These are phyloP conservation scores for Tetrahymena elliotti DNA, from an alignment of 73 alveolate genomes.

Conservation along the genomic window DNA sequence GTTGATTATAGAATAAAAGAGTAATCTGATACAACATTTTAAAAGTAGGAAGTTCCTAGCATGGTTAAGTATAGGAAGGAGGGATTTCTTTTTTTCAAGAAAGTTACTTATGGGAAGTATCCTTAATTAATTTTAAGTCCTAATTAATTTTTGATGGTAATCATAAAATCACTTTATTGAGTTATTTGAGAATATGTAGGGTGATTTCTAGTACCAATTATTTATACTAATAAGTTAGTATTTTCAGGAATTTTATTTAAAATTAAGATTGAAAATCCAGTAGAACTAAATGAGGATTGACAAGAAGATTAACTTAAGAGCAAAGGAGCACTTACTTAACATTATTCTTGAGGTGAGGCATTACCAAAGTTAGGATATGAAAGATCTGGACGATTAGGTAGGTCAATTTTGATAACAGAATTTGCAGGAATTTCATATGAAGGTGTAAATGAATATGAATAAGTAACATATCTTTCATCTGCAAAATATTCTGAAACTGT, in stretches of 20 bases:
- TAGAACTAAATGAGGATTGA: not conserved
- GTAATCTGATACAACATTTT: not conserved
- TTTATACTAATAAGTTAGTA: not conserved
- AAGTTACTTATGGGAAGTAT: not conserved
- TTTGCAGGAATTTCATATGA: constrained; percentile 19
- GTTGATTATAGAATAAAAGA: not conserved
- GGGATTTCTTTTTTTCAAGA: not conserved
- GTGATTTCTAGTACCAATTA: constrained; percentile 12
- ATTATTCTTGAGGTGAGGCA: constrained; percentile 11
- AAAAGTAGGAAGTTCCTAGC: not conserved
- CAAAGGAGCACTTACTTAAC: not conserved
- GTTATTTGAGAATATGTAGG: not conserved
- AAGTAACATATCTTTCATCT: constrained; percentile 13
- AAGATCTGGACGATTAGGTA: constrained; percentile 12
- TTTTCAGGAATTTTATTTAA: not conserved
- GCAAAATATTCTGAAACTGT: constrained; percentile 13
- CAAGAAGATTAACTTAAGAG: not conserved
- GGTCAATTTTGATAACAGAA: not conserved
- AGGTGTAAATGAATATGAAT: constrained; percentile 15
- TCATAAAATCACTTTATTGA: not conserved
- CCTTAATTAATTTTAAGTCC: not conserved
- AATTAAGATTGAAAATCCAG: not conserved
- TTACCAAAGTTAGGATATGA: constrained; percentile 3
- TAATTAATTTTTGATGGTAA: not conserved
- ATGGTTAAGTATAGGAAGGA: not conserved